phyloP scores from a whole-genome alignment of 2,329 filamentous ascomycete genomes.

The Cercospora beticola region DNA sequence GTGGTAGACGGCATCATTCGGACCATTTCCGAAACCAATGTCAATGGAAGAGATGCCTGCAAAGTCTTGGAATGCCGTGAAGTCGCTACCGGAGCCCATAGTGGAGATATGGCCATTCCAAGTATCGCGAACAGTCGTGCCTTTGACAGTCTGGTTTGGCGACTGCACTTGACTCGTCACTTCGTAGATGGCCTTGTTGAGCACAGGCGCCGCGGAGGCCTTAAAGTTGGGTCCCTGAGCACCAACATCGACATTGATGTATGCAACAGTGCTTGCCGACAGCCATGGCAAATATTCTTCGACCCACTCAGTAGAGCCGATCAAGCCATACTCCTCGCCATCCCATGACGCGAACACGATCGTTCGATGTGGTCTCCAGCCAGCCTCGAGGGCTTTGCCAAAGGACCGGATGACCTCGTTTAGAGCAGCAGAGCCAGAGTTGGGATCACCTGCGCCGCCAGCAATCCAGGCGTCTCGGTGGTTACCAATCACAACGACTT shows the following conservation, averaged over 20 bases:
- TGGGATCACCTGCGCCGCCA: constrained; percentile 80
- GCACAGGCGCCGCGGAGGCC: constrained; percentile 68
- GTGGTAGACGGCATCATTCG: constrained; percentile 59
- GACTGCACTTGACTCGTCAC: constrained; percentile 61
- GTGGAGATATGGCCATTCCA: constrained; percentile 59
- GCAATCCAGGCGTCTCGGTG: constrained; percentile 89
- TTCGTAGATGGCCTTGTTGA: constrained; percentile 71
- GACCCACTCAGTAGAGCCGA: constrained; percentile 91
- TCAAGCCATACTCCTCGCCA: constrained; percentile 75
- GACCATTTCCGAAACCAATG: constrained; percentile 44
- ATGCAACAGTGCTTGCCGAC: constrained; percentile 69
- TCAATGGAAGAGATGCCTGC: constrained; percentile 52
- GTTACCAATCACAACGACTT: constrained; percentile 88
- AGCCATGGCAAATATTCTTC: constrained; percentile 87
- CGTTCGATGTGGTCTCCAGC: constrained; percentile 83
- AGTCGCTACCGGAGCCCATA: constrained; percentile 54
- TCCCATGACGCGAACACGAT: constrained; percentile 79
- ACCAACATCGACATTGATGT: constrained; percentile 82
- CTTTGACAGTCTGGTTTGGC: constrained; percentile 69
- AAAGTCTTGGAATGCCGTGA: constrained; percentile 55
- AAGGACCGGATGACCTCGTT: constrained; percentile 78
- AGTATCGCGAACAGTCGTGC: constrained; percentile 66
- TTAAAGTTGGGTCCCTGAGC: constrained; percentile 64
- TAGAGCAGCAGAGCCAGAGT: constrained; percentile 75
- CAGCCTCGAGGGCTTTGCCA: constrained; percentile 66